phyloP scores from a whole-genome alignment of 179 eudicot genomes.

The Corrigiola litoralis region DNA sequence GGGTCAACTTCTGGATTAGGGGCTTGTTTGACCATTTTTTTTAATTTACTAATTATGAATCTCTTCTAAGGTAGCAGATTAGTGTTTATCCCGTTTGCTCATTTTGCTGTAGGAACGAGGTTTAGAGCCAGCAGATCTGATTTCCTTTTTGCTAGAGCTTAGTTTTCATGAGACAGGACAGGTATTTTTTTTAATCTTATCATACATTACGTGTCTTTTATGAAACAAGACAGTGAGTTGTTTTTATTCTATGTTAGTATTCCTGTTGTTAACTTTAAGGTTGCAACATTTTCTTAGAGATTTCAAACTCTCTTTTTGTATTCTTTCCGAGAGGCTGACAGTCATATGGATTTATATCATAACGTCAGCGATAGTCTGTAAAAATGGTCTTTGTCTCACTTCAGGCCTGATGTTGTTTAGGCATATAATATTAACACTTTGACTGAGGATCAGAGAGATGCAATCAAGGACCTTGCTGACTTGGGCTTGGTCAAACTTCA shows the following conservation, averaged over 20 bases:
- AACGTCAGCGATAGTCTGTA: neutral
- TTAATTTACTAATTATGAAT: neutral
- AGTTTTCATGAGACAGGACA: slow-evolving; percentile 94
- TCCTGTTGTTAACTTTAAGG: neutral
- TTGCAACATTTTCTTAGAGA: neutral
- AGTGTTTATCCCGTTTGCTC: slow-evolving; percentile 8
- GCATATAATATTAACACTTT: slow-evolving; percentile 78
- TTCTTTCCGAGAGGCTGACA: neutral
- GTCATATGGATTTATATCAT: neutral
- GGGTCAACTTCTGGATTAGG: neutral
- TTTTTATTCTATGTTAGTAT: neutral
- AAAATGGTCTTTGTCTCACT: slow-evolving; percentile 3
- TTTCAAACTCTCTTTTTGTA: neutral
- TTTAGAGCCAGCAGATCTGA: slow-evolving; percentile 80
- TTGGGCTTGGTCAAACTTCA: slow-evolving; percentile 91
- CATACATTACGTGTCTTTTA: neutral
- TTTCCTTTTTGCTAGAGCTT: slow-evolving; percentile 91
- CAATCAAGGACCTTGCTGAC: slow-evolving; percentile 81
- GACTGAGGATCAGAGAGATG: slow-evolving; percentile 57
- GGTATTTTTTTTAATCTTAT: slow-evolving; percentile 37
- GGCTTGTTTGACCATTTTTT: neutral
- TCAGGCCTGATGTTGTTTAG: slow-evolving; percentile 30
- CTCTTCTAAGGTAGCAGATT: neutral
- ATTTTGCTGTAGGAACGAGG: slow-evolving; percentile 67
- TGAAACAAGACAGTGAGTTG: neutral